Percentiles rank a stretch among this genome's conserved stretches.
Conservation (phyloP, 2,329 filamentous ascomycete species). For the Fusarium sp. region DNA sequence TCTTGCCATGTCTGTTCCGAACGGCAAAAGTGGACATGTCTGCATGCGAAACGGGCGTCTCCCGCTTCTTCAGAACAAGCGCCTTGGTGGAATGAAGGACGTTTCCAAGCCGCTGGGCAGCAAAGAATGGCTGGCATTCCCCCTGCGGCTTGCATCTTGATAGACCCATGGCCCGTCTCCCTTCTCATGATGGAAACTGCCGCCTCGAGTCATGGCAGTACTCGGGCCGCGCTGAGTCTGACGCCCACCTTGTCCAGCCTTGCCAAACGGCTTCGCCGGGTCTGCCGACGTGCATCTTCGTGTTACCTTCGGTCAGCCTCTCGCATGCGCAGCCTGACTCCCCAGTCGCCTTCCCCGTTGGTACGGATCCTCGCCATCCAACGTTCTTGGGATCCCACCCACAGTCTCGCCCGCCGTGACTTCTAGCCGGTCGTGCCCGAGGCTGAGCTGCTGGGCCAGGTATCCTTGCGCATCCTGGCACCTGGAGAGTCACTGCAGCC, state of each 20-base stretch:
- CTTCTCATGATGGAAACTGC: background rate
- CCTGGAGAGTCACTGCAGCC: conserved; percentile 35
- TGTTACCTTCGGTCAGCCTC: conserved; percentile 40
- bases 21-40: conserved; percentile 1
- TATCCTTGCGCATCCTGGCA: conserved; percentile 40
- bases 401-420: conserved; percentile 15
- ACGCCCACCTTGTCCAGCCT: conserved; percentile 22
- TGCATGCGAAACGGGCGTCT: background rate
- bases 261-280: conserved; percentile 32
- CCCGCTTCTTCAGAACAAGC: background rate
- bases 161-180: conserved; percentile 3
- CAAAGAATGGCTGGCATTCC: conserved; percentile 3
- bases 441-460: conserved; percentile 26
- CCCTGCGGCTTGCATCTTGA: conserved; percentile 6
- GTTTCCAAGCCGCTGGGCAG: conserved; percentile 8
- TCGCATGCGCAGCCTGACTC: conserved; percentile 28
- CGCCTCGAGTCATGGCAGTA: conserved; percentile 24
- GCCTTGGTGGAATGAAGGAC: conserved; percentile 14
- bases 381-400: conserved; percentile 14
- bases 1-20: conserved; percentile 1
- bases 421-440: conserved; percentile 28
- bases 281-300: conserved; percentile 39
- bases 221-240: conserved; percentile 27
- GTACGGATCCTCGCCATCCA: conserved; percentile 34
- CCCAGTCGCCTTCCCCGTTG: conserved; percentile 20